Base-by-base conservation (phyloP, 306 rosid genomes). In the Chamaecrista fasciculata region DNA sequence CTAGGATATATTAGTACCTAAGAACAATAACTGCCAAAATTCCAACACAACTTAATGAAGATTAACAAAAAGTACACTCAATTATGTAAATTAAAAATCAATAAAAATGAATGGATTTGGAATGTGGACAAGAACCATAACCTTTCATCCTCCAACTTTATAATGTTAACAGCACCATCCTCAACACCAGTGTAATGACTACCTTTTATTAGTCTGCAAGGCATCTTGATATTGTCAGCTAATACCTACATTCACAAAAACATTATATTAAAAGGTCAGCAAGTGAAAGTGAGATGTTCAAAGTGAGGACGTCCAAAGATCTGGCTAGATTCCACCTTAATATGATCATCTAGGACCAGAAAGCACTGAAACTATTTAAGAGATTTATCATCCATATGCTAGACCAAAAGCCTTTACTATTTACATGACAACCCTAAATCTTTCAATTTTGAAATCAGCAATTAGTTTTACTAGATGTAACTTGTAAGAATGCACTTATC, bases 81-180 rank as follows among this genome's bases (percentile, higher is more conserved):
- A 47, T 67, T 11, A 67, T 5, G 64, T 9, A 21, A 64, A 37
- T 14, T 14, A 52, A 11, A 47, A 73, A 62, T 51, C 23, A 57
- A 39, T 28, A 73, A 62, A 40, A 76, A 50, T 10, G 71, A 64
- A 81, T 62, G 42, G 47, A 62, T 11, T 5, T 33, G 55, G 29
- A 83, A 79, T 49, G 56, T 37, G 36, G 48, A 47, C 66, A 76
- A 65, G 72, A 62, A 19, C 21, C 29, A 78, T 39, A 49, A 94
- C 99, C 99, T 91, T 78, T 87, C 99, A 86, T 87, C 97, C 77
- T 94, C 87, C 92, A 91, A 74, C 85, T 91, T 94, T 84, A 94
- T 83, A 67, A 91, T 83, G 82, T 94, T 91, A 75, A 94, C 84
- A 74, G 96, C 99, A 76, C 84, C 97, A 75, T 94, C 97, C 83